Base-by-base conservation (phyloP, 768 basidiomycete genomes). In the Dioszegia hungarica region DNA sequence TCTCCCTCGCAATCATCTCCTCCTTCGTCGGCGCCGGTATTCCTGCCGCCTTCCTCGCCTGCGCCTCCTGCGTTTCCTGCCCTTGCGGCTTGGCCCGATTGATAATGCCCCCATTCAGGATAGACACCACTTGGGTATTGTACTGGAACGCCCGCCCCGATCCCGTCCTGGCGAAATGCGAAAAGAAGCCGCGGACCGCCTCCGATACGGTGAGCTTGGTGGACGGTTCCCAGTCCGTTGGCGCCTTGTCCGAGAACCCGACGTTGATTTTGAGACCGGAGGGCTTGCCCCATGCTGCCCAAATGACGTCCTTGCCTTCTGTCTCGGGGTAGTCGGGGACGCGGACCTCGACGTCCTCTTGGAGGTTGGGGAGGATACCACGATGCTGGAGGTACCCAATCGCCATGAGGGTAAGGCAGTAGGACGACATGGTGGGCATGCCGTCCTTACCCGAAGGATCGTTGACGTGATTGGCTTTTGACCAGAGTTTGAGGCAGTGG, bases 361-460 rank as follows among this genome's bases (percentile, higher is more conserved):
- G 74, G 3, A 75, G 69, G 54, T 73, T 75, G 1, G 74, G 72
- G 9, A 75, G 56, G 31, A 50, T 54, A 11, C 72, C 70, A 15
- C 60, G 54, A 24, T 54, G 53, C 40, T 75, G 74, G 5, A 75
- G 61, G 52, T 75, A 75, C n/a, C 57, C 70, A 28, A 75, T 75
- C 5, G 65, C 65, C 70, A 75, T 67, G 19, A 75, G 57, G 1
- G 66, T 67, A 19, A 73, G 51, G 37, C 70, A 68, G 55, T 75
- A 75, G 1, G 70, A 70, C 1, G 72, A 74, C 60, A 75, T 65
- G 3, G 74, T 68, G 0, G 67, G 49, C 24, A 61, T 57, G 12
- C 74, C 74, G 10, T 57, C 44, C 2, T 60, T 36, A 14, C 74
- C 74, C 0, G 74, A 72, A 0, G 72, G 51, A 44, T 75, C 71